These are phyloP conservation scores for Tricholoma furcatifolium DNA, from an alignment of 768 basidiomycete species.

Conservation along the genomic window DNA sequence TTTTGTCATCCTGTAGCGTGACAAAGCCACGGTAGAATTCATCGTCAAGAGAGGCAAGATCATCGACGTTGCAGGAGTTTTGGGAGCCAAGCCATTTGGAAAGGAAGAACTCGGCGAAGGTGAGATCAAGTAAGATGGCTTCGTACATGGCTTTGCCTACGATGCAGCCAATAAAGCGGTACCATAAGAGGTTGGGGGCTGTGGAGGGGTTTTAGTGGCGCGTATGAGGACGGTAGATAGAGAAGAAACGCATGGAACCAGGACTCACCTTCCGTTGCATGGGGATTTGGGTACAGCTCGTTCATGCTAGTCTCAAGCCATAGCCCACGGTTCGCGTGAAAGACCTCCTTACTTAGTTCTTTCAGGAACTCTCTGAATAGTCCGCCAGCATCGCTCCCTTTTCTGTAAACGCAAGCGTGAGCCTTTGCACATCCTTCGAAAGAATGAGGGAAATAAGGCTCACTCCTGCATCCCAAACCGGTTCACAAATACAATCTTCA, in stretches of 20 bases:
- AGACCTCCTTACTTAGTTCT: constrained; percentile 88
- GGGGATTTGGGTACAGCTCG: constrained; percentile 94
- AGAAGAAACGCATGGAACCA: constrained; percentile 31
- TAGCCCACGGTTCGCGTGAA: constrained; percentile 90
- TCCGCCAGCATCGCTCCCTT: constrained; percentile 96
- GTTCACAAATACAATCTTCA: constrained; percentile 92
- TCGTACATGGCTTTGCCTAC: constrained; percentile 97
- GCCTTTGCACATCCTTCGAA: too few species aligned
- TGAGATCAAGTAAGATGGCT: constrained; percentile 91
- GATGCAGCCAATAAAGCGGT: constrained; percentile 88
- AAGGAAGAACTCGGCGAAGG: constrained; percentile 94
- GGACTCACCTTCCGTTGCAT: constrained; percentile 90
- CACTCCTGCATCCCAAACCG: constrained; percentile 85
- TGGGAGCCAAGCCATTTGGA: constrained; percentile 94
- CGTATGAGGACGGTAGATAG: background rate
- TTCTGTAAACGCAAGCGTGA: constrained; percentile 51
- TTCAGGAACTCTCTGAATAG: constrained; percentile 99
- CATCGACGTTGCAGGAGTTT: constrained; percentile 91
- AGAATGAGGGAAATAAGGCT: too few species aligned
- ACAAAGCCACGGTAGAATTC: constrained; percentile 91
- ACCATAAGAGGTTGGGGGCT: constrained; percentile 91
- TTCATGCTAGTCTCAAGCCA: constrained; percentile 92
- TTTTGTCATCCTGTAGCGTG: constrained; percentile 84
- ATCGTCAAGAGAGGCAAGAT: constrained; percentile 86
- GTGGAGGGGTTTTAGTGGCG: background rate